Evolutionary conservation across 1,284 basidiomycete genomes (phyloP), one percentile per base, ranked within the genome.

Genomic region (Grifola frondosa): DNA sequence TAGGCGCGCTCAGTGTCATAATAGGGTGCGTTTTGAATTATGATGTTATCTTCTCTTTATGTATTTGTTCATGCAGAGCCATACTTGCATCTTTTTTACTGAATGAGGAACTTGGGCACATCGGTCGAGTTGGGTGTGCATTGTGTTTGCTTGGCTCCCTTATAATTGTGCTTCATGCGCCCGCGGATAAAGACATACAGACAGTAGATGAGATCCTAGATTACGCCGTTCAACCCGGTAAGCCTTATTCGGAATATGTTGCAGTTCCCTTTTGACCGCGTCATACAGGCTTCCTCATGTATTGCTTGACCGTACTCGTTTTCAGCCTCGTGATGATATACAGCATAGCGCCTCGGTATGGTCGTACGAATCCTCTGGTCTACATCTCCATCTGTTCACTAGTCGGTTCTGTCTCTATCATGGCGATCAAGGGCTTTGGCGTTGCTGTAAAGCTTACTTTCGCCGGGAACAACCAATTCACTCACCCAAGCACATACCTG

Each of bases 381-480:
- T 99, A 98, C 69, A 81, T 95, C 56, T 94, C 91, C 26, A 93
- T 97, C 60, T 97, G 94, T 67, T 95, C 91, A 13, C 66, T 90
- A 40, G 88, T 92, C 45, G 93, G 93, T 35, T 91, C 87, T 15
- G 79, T 93, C 32, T 90, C 88, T 29, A 81, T 96, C 65, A 96
- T 96, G 93, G 86, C 90, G 37, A 87, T 95, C 74, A 96, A 97
- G 70, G 96, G 93, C 33, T 95, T 98, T 58, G 96, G 96, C 37
- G 87, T 97, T 24, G 96, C 96, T 4, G 80, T 99, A 61, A 98
- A 98, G 68, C 80, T 99, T 49, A 98, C 95, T 0, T 74, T 98
- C 52, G 80, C 82, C 8, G 96, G 96, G 37, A 92, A 91, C 65
- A 99, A 99, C 68, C 96, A 99, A 67, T 90, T 99, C 63, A 85